Evolutionary conservation across 257 asterid genomes (phyloP), one percentile per base, ranked within the genome.

Genomic region (Petrea volubilis): DNA sequence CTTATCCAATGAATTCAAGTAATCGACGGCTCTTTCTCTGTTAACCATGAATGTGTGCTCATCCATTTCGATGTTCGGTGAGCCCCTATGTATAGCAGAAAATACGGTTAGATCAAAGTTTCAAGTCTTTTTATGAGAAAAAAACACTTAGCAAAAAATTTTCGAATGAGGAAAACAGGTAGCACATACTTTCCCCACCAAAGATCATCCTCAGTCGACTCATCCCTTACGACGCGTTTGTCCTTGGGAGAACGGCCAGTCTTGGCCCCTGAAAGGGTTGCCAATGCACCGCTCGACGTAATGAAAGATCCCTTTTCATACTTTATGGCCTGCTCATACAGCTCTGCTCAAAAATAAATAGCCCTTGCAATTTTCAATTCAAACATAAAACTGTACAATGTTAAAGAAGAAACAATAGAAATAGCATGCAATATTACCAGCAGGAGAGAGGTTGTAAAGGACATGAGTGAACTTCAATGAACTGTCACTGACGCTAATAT

Each of bases 11-110:
- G 96, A 89, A 56, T 89, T 85, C 70, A 89, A 66, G 78, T 89
- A 89, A 85, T 89, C 96, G 25, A 89, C 96, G 3, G 96, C 96
- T 70, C 96, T 83, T 79, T 89, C 96, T 71, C 96, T 87, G 80
- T 89, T 89, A 49, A 87, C 81, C 88, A 89, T 61, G 86, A 89
- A 89, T 24, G 96, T 89, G 7, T 87, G 91, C 79, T 89, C 50
- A 2, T 44, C 50, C 50, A 38, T 38, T 78, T 89, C 96, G 33
- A 89, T 89, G 67, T 89, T 89, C 57, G 96, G 96, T 5, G 96
- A 83, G 13, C 96, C 96, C 78, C 96, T 89, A 40, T 10, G 15
- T 2, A 21, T 6, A 40, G 3, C 49, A 56, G 15, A 40, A 31
- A 24, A 29, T 7, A 52, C 51, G 40, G 17, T 60, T 4, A n/a